Evolutionary conservation across 768 basidiomycete genomes (phyloP).

Genomic region (Cantharellus anzutake): DNA sequence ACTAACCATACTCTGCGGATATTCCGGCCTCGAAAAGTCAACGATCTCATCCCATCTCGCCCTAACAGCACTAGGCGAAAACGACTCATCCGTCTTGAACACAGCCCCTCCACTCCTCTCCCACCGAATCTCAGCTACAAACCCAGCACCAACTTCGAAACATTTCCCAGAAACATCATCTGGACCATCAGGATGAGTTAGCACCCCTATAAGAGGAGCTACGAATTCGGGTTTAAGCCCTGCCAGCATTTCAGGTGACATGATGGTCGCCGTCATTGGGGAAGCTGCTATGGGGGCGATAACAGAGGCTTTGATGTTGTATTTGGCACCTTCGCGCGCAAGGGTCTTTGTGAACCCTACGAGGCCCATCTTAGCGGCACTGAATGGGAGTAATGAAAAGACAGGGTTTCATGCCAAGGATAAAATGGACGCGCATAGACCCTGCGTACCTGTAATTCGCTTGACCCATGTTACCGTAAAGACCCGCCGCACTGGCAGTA

Average conservation of each 20-base stretch:
- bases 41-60: constrained; percentile 64
- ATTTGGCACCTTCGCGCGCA: constrained; percentile 81
- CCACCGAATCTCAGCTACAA: constrained; percentile 81
- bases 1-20: constrained; percentile 48
- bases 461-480: constrained; percentile 96
- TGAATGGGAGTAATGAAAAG: constrained; percentile 28
- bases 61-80: constrained; percentile 91
- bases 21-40: constrained; percentile 52
- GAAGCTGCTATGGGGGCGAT: constrained; percentile 94
- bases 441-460: constrained; percentile 31
- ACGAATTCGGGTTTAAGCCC: constrained; percentile 75
- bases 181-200: constrained; percentile 69
- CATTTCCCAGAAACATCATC: constrained; percentile 54
- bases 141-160: constrained; percentile 90
- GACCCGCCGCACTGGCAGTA: constrained; percentile 83
- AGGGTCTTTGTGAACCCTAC: constrained; percentile 85
- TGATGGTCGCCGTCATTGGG: constrained; percentile 85
- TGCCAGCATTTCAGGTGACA: constrained; percentile 88
- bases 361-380: constrained; percentile 94
- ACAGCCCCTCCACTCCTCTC: constrained; percentile 73
- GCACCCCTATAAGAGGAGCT: constrained; percentile 76
- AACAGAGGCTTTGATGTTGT: constrained; percentile 68
- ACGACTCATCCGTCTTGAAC: constrained; percentile 76
- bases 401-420: background rate
- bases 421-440: background rate